phyloP scores from a whole-genome alignment of 352 stramenopile species.

The Globisporangium radiosum region DNA sequence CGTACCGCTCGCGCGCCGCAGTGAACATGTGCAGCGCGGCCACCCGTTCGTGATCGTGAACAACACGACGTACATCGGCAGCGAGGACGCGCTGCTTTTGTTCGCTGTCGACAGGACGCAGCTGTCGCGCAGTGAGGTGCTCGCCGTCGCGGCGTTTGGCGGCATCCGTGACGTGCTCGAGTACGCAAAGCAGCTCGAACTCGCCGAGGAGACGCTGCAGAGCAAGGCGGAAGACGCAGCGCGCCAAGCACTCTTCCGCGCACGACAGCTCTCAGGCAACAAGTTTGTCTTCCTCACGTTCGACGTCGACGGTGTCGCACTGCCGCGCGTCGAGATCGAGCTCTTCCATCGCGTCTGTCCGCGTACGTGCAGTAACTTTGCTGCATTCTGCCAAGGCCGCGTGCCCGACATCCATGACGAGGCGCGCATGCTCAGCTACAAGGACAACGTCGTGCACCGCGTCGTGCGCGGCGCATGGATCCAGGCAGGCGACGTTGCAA shows the following conservation, averaged over 20 bases:
- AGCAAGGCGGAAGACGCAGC: constrained; percentile 36
- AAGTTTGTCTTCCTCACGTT: constrained; percentile 59
- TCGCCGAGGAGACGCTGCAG: constrained; percentile 44
- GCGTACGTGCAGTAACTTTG: constrained; percentile 68
- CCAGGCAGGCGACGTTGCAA: constrained; percentile 56
- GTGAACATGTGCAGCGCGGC: constrained; percentile 21
- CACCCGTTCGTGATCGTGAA: constrained; percentile 51
- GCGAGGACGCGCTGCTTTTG: constrained; percentile 49
- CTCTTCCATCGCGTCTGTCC: constrained; percentile 56
- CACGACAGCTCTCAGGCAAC: constrained; percentile 43
- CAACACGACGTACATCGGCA: constrained; percentile 33
- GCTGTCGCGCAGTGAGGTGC: constrained; percentile 38
- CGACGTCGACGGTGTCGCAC: constrained; percentile 44
- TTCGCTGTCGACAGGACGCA: constrained; percentile 49
- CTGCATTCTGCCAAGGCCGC: constrained; percentile 53
- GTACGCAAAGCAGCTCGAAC: constrained; percentile 21
- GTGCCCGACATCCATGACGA: constrained; percentile 42
- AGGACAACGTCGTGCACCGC: constrained; percentile 49
- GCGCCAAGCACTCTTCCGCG: constrained; percentile 29
- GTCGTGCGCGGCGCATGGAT: constrained; percentile 68
- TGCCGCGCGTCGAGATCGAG: constrained; percentile 66
- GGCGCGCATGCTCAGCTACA: constrained; percentile 35
- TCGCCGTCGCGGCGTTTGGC: constrained; percentile 51
- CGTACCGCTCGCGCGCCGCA: constrained; percentile 23
- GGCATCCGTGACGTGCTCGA: constrained; percentile 15